These are phyloP conservation scores for Chloranthus sessilifolius DNA, from an alignment of 164 flowering plant genomes.

Conservation along the genomic window DNA sequence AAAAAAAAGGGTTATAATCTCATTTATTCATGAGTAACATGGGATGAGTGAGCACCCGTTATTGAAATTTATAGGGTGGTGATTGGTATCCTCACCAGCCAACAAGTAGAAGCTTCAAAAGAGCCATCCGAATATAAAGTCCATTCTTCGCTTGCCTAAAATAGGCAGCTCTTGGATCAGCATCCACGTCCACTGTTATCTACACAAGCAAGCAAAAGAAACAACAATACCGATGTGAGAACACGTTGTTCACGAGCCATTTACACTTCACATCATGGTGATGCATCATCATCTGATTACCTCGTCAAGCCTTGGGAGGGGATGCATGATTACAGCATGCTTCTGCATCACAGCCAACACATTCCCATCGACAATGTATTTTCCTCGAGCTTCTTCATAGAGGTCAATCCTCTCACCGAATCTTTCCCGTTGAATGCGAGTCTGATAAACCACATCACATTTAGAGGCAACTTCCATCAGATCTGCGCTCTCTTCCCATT, in stretches of 20 bases:
- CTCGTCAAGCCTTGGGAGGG: constrained; percentile 98
- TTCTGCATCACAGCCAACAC: constrained; percentile 73
- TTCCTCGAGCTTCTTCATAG: constrained; percentile 92
- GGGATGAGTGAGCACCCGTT: background rate
- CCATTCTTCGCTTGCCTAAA: constrained; percentile 99
- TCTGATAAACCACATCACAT: constrained; percentile 97
- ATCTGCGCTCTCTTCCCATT: constrained; percentile 92
- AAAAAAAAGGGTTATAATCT: no score
- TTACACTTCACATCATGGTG: background rate
- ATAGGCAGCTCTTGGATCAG: constrained; percentile 94
- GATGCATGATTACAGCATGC: constrained; percentile 95
- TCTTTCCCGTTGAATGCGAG: constrained; percentile 89
- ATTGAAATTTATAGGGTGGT: constrained; percentile 10
- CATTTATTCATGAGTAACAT: background rate
- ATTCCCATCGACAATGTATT: constrained; percentile 66
- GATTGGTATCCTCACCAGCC: constrained; percentile 72
- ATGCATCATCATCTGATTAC: constrained; percentile 25
- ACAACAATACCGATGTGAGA: background rate
- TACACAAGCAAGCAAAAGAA: constrained; percentile 18
- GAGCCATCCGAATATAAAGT: constrained; percentile 91
- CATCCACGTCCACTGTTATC: constrained; percentile 92
- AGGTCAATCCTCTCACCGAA: constrained; percentile 82
- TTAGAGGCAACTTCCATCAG: constrained; percentile 86
- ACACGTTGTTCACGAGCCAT: background rate
- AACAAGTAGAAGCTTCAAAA: constrained; percentile 83